Percentiles rank a stretch among this genome's conserved stretches.
These are phyloP conservation scores for Pythium rishiriense DNA, from an alignment of 352 stramenopile genomes.

Conservation along the genomic window DNA sequence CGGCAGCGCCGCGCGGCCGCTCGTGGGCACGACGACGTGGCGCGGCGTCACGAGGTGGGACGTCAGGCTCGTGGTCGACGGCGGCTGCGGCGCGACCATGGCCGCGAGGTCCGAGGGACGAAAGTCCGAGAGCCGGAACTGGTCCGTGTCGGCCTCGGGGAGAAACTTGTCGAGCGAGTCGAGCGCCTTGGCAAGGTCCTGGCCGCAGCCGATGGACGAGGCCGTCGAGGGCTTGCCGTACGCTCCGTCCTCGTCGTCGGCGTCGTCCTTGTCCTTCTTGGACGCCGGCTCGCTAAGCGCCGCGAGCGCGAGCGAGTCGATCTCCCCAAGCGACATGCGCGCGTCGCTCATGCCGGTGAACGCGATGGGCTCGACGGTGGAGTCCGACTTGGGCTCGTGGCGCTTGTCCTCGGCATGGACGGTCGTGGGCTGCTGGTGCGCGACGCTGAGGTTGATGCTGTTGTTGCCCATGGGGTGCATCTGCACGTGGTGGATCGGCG, in stretches of 20 bases:
- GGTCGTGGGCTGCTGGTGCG: slow-evolving; percentile 45
- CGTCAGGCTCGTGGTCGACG: slow-evolving; percentile 11
- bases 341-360: slow-evolving; percentile 54
- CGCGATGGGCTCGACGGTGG: slow-evolving; percentile 70
- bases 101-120: slow-evolving; percentile 21
- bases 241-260: slow-evolving; percentile 12
- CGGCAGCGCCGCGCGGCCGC: slow-evolving; percentile 34
- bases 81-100: slow-evolving; percentile 22
- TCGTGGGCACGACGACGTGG: slow-evolving; percentile 27
- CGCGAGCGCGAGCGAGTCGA: slow-evolving; percentile 66
- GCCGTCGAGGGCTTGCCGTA: slow-evolving; percentile 23
- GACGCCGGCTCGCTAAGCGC: slow-evolving; percentile 41
- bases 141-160: slow-evolving; percentile 64
- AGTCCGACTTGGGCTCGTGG: slow-evolving; percentile 36
- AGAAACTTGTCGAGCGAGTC: slow-evolving; percentile 74
- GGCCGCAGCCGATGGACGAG: slow-evolving; percentile 31
- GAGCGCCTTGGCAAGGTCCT: slow-evolving; percentile 73
- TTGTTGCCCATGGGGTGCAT: slow-evolving; percentile 31
- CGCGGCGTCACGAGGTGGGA: slow-evolving; percentile 36
- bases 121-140: slow-evolving; percentile 40
- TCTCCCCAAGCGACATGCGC: slow-evolving; percentile 36
- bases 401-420: slow-evolving; percentile 15
- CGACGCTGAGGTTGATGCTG: slow-evolving; percentile 62
- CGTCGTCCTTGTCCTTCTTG: slow-evolving; percentile 20
- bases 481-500: slow-evolving; percentile 23